phyloP scores from a whole-genome alignment of 2,329 filamentous ascomycete genomes.

The Capronia americana region DNA sequence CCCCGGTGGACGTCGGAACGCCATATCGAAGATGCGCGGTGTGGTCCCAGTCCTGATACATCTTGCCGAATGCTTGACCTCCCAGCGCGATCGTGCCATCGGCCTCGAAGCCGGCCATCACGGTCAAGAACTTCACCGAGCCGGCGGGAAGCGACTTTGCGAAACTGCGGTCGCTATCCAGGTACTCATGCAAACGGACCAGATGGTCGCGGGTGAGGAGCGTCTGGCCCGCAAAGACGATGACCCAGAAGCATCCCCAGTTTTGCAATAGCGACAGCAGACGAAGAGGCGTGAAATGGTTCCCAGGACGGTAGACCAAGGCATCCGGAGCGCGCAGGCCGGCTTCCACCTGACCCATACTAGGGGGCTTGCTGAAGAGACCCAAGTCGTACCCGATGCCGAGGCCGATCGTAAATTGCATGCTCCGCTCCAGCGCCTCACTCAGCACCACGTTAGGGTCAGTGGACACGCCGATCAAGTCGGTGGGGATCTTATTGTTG shows the following conservation, averaged over 20 bases:
- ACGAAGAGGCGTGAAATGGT: not conserved
- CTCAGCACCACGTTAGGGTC: too few species aligned
- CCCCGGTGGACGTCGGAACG: not conserved
- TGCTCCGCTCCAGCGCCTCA: too few species aligned
- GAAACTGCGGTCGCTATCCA: constrained; percentile 1
- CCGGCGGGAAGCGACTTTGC: not conserved
- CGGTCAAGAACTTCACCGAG: not conserved
- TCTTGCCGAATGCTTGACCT: not conserved
- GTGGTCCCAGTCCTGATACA: constrained; percentile 1
- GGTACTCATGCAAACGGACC: not conserved
- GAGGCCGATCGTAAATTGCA: too few species aligned
- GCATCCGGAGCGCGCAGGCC: constrained; percentile 6
- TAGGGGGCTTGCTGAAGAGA: too few species aligned
- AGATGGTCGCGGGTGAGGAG: not conserved
- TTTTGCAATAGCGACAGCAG: constrained; percentile 7
- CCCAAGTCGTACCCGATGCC: too few species aligned
- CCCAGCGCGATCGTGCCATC: constrained; percentile 5
- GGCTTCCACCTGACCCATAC: too few species aligned
- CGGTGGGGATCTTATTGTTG: not conserved
- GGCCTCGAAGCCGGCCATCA: constrained; percentile 7
- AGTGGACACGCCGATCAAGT: too few species aligned
- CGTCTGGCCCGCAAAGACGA: constrained; percentile 14
- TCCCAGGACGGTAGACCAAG: constrained; percentile 2
- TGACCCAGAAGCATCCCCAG: constrained; percentile 7
- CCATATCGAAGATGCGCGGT: constrained; percentile 9